Percentiles rank a stretch among this genome's conserved stretches.
These are phyloP conservation scores for Starmerella asiatica DNA, from an alignment of 805 yeast species.

Conservation along the genomic window DNA sequence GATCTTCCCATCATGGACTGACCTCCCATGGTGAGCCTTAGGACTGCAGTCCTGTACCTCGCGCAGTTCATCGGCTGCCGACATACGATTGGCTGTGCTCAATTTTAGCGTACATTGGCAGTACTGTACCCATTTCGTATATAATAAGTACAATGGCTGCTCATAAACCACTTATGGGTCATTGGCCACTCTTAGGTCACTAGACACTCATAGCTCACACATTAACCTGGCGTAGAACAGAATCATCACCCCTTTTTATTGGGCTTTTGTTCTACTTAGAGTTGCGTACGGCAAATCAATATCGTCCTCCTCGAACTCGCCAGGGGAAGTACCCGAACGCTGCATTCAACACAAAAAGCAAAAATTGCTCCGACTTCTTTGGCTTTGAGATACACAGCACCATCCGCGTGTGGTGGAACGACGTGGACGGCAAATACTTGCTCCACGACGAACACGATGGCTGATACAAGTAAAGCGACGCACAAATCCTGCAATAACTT, in stretches of 20 bases:
- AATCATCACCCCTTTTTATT: background rate
- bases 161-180: too few relatives aligned
- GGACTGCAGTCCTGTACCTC: too few relatives aligned
- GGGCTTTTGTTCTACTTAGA: slow-evolving; percentile 9
- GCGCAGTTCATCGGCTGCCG: too few relatives aligned
- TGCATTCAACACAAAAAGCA: slow-evolving; percentile 24
- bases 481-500: slow-evolving; percentile 25
- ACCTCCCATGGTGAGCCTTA: too few relatives aligned
- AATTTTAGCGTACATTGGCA: too few relatives aligned
- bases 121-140: too few relatives aligned
- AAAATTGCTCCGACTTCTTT: slow-evolving; percentile 24
- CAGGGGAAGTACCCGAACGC: slow-evolving; percentile 28
- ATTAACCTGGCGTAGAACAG: slow-evolving; percentile 21
- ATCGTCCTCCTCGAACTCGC: slow-evolving; percentile 30
- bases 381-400: slow-evolving; percentile 28
- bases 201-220: too few relatives aligned
- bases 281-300: slow-evolving; percentile 21
- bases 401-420: slow-evolving; percentile 30
- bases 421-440: slow-evolving; percentile 29
- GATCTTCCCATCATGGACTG: too few relatives aligned
- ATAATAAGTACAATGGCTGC: too few relatives aligned
- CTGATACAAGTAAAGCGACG: slow-evolving; percentile 28
- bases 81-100: too few relatives aligned
- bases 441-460: slow-evolving; percentile 28
- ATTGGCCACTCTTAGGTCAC: too few relatives aligned